Evolutionary conservation across 2,329 filamentous ascomycete genomes (phyloP), one percentile per base, ranked within the genome.

Genomic region (Aspergillus neoniger): DNA sequence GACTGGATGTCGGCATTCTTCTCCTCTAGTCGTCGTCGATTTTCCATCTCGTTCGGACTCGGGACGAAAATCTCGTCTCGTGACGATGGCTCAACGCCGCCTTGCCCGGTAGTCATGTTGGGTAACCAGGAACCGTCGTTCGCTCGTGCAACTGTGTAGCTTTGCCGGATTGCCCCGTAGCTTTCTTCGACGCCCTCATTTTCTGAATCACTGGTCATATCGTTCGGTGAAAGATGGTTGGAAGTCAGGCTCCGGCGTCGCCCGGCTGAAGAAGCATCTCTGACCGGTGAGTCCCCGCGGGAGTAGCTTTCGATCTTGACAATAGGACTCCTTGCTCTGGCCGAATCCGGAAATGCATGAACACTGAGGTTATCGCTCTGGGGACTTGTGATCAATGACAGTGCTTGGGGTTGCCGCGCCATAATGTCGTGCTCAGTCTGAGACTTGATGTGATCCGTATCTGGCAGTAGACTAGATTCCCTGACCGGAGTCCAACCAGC

Each of bases 1-100:
- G 79, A 74, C 55, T 78, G 76, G 36, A 86, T 83, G 56, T 84
- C 82, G 8, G 78, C 75, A 59, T 84, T 84, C 66, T 81, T 84
- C 54, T 84, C 80, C 3, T 79, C 76, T 32, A 79, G 72, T 36
- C 79, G 73, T 53, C 80, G 77, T 59, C 79, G 74, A 47, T 79
- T 73, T 51, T 80, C 77, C 52, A 84, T 72, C 25, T 86, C 82
- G 51, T 83, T 82, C 7, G 84, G 73, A 52, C 79, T 85, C 14
- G 76, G 77, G 4, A 83, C 74, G 49, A 76, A 77, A 15, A 74
- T 71, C 56, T 81, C 70, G 4, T 74, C 76, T 48, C 83, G 78
- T 38, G 78, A 74, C 5, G 74, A 68, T 8, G 84, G 83, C 39
- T 76, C 79, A 32, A 85, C 65, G 12, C 83, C 82, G 50, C 72